Conservation (phyloP, 169 alveolate genomes). For the Plasmodium ovale region DNA sequence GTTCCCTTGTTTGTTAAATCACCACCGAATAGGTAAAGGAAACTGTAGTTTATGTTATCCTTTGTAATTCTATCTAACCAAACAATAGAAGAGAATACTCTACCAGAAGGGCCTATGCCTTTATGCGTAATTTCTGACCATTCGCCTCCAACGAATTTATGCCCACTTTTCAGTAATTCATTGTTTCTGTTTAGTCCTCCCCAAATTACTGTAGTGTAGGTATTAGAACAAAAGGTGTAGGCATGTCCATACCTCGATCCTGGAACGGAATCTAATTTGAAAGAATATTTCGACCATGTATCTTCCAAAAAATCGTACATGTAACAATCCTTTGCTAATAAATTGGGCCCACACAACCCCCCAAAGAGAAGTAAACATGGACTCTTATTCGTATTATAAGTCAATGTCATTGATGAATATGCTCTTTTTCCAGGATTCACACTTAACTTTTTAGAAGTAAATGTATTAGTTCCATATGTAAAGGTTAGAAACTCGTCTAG, state of each 20-base stretch:
- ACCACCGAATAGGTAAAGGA: constrained; percentile 71
- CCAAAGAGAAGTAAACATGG: constrained; percentile 71
- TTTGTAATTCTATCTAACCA: constrained; percentile 75
- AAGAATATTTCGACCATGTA: constrained; percentile 40
- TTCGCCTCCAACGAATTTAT: constrained; percentile 64
- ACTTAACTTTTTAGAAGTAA: constrained; percentile 59
- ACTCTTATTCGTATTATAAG: constrained; percentile 24
- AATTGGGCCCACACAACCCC: constrained; percentile 74
- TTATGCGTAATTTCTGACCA: constrained; percentile 61
- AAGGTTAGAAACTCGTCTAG: constrained; percentile 57
- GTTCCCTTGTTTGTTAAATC: constrained; percentile 63
- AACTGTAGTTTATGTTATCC: constrained; percentile 30
- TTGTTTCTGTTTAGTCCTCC: constrained; percentile 68
- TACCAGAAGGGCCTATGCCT: constrained; percentile 45
- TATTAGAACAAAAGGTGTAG: constrained; percentile 64
- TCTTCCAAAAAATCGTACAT: constrained; percentile 63
- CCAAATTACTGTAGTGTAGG: constrained; percentile 67
- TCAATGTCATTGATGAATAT: constrained; percentile 67
- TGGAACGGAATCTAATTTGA: constrained; percentile 61
- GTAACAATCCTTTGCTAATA: constrained; percentile 63
- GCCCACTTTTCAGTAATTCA: constrained; percentile 64
- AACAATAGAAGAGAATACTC: constrained; percentile 59
- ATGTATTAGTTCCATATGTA: constrained; percentile 64
- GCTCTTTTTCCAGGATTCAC: constrained; percentile 75
- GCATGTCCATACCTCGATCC: constrained; percentile 74